phyloP scores from a whole-genome alignment of 1,139 yeast genomes.

The Saccharomyces hybrid region DNA sequence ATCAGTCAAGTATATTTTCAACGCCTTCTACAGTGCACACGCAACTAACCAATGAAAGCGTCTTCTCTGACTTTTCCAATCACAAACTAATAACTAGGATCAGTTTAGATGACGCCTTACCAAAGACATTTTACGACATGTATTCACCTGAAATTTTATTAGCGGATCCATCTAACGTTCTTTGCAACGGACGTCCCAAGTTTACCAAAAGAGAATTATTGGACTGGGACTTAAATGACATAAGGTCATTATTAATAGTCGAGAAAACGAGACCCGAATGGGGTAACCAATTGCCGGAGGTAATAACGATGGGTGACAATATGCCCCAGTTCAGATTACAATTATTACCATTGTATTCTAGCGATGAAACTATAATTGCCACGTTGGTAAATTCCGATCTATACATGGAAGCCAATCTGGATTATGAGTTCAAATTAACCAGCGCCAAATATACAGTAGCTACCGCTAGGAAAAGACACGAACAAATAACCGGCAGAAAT shows the following conservation, averaged over 20 bases:
- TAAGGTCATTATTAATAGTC: conserved; percentile 51
- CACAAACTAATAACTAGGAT: conserved; percentile 17
- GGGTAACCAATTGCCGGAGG: conserved; percentile 42
- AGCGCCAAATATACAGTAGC: too few species aligned
- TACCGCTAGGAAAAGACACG: too few species aligned
- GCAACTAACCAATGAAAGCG: conserved; percentile 4
- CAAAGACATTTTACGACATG: too few species aligned
- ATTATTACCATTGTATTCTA: too few species aligned
- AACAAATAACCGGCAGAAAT: too few species aligned
- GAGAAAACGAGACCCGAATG: conserved; percentile 42
- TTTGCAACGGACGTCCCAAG: conserved; percentile 48
- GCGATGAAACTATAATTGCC: too few species aligned
- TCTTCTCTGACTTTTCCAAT: conserved; percentile 4
- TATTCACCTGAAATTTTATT: conserved; percentile 30
- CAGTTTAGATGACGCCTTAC: background rate
- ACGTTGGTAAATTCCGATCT: too few species aligned
- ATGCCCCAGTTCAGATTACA: too few species aligned
- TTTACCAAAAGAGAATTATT: conserved; percentile 53
- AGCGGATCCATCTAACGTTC: conserved; percentile 30
- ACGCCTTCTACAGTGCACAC: conserved; percentile 19
- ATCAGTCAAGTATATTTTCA: conserved; percentile 26
- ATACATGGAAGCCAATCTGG: too few species aligned
- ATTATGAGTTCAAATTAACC: too few species aligned
- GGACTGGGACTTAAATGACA: conserved; percentile 60
- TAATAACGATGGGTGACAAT: conserved; percentile 16